Percentiles rank a stretch among this genome's conserved stretches.
These are phyloP conservation scores for Pharnaceum exiguum DNA, from an alignment of 148 eudicot species.

Conservation along the genomic window DNA sequence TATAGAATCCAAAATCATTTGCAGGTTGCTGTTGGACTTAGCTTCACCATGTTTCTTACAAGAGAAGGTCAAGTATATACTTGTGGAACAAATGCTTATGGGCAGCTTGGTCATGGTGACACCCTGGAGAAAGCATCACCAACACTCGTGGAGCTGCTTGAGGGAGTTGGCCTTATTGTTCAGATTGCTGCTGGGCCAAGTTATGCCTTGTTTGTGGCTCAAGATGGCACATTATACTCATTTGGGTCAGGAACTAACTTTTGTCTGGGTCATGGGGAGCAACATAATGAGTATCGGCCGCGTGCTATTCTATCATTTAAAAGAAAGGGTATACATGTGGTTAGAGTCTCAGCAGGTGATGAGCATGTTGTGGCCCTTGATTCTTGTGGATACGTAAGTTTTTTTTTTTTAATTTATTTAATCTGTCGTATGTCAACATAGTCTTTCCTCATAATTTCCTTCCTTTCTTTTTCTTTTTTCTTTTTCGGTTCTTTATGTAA, in stretches of 20 bases:
- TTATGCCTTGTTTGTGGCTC: constrained; percentile 63
- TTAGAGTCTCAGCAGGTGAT: constrained; percentile 93
- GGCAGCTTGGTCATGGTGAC: constrained; percentile 96
- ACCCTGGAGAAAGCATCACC: constrained; percentile 64
- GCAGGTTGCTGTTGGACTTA: constrained; percentile 90
- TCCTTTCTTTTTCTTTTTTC: too few species aligned
- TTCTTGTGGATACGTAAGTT: constrained; percentile 78
- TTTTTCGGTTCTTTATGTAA: too few species aligned
- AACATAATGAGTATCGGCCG: constrained; percentile 73
- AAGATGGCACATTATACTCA: constrained; percentile 67
- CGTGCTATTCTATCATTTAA: constrained; percentile 60
- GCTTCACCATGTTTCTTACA: constrained; percentile 84
- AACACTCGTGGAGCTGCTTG: constrained; percentile 48
- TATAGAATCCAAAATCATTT: constrained; percentile 7
- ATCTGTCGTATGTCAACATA: background rate
- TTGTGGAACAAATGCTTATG: constrained; percentile 75
- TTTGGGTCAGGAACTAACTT: constrained; percentile 86
- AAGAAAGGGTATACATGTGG: constrained; percentile 69
- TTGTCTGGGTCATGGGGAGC: constrained; percentile 96
- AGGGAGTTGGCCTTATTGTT: constrained; percentile 47
- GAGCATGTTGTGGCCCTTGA: constrained; percentile 97
- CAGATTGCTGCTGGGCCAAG: constrained; percentile 87
- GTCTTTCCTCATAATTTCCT: too few species aligned
- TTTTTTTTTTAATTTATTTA: background rate
- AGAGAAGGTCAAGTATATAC: constrained; percentile 69